These are phyloP conservation scores for Brettanomyces nanus DNA, from an alignment of 805 yeast genomes.

Conservation along the genomic window DNA sequence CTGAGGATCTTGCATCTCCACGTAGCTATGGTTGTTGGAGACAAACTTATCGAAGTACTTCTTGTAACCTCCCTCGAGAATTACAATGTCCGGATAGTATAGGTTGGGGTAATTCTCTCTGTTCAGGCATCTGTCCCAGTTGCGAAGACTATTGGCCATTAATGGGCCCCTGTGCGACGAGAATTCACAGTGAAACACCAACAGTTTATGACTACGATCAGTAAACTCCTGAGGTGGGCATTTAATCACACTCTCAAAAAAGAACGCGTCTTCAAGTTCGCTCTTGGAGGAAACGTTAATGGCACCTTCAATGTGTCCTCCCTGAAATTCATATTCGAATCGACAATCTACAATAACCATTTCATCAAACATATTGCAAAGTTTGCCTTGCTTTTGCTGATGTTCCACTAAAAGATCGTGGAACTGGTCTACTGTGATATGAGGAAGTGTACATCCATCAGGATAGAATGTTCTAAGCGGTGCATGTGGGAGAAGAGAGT, in stretches of 20 bases:
- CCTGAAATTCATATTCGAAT: conserved; percentile 83
- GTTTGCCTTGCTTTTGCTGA: conserved; percentile 30
- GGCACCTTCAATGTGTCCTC: conserved; percentile 88
- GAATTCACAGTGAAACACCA: conserved; percentile 92
- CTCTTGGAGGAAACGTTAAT: conserved; percentile 65
- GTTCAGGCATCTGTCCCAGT: conserved; percentile 71
- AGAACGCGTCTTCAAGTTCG: conserved; percentile 54
- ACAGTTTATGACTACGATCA: conserved; percentile 31
- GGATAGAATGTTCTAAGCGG: conserved; percentile 35
- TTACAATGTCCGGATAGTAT: conserved; percentile 80
- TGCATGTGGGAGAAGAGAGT: conserved; percentile 23
- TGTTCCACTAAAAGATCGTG: conserved; percentile 38
- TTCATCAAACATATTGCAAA: conserved; percentile 43
- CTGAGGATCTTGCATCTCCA: conserved; percentile 73
- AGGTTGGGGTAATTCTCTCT: conserved; percentile 71
- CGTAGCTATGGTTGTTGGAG: conserved; percentile 42
- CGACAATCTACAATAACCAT: conserved; percentile 75
- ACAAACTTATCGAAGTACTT: conserved; percentile 52
- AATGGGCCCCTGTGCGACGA: conserved; percentile 90
- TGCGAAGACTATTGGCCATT: conserved; percentile 80
- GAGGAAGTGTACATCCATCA: conserved; percentile 56
- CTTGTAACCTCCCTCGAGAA: conserved; percentile 88
- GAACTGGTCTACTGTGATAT: conserved; percentile 54
- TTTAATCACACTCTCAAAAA: conserved; percentile 17
- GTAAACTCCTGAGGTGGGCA: conserved; percentile 19